phyloP scores from a whole-genome alignment of 208 protist genomes.

The Leishmania mexicana region DNA sequence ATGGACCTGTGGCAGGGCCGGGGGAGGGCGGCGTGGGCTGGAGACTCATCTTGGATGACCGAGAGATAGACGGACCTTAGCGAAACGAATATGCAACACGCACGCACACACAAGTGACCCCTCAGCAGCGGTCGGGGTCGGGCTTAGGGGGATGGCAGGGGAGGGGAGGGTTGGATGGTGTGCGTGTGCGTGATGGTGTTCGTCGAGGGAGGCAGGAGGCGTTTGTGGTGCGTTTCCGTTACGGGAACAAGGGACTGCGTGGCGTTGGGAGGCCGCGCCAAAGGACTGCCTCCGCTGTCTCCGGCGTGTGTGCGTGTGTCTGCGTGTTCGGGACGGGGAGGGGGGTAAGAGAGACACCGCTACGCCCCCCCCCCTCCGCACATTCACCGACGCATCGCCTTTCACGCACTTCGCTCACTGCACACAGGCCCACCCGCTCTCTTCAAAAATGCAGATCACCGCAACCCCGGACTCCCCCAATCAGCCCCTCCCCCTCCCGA shows the following conservation, averaged over 20 bases:
- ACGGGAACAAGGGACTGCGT: neutral
- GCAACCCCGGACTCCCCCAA: neutral
- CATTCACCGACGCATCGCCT: neutral
- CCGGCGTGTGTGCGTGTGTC: neutral
- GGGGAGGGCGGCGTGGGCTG: too few relatives aligned
- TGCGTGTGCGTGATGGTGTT: too few relatives aligned
- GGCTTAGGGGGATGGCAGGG: too few relatives aligned
- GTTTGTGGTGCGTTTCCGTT: neutral
- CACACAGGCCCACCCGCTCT: neutral
- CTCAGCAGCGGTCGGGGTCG: too few relatives aligned
- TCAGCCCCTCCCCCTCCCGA: neutral
- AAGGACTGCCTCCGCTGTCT: too few relatives aligned
- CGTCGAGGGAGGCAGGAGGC: neutral
- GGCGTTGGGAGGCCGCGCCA: neutral
- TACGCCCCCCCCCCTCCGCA: neutral
- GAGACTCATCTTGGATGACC: too few relatives aligned
- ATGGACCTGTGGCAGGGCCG: too few relatives aligned
- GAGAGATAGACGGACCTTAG: too few relatives aligned
- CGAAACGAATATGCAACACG: too few relatives aligned
- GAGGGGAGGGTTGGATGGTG: too few relatives aligned
- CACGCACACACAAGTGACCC: too few relatives aligned
- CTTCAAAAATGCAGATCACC: neutral
- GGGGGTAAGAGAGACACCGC: neutral
- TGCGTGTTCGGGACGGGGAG: neutral
- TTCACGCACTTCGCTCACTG: neutral